A percentile compares a stretch with the other conserved stretches of the same genome.
These are phyloP conservation scores for Ocimum tenuiflorum DNA, from an alignment of 257 asterid genomes.

Conservation along the genomic window DNA sequence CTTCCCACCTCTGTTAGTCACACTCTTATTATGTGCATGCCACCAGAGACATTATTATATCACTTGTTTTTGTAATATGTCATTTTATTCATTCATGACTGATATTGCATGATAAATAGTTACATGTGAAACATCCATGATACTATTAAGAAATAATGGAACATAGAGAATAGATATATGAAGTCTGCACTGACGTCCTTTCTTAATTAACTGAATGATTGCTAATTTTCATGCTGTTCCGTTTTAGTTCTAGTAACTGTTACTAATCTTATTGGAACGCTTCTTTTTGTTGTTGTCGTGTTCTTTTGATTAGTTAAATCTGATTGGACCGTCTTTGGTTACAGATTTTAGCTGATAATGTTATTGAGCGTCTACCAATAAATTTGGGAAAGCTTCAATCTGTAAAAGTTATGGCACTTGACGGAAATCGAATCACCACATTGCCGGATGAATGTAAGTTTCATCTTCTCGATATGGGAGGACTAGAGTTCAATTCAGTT, in stretches of 20 bases:
- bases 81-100: too few species aligned
- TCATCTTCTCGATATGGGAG: conserved; percentile 12
- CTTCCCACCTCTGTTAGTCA: not conserved
- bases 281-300: not conserved
- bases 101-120: too few species aligned
- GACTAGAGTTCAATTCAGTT: conserved; percentile 1
- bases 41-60: not conserved
- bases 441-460: conserved; percentile 90
- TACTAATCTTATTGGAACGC: not conserved
- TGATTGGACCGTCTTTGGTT: conserved; percentile 5
- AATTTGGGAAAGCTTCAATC: conserved; percentile 87
- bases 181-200: too few species aligned
- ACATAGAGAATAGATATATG: not conserved
- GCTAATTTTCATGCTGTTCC: not conserved
- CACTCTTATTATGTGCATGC: not conserved
- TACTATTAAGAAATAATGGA: too few species aligned
- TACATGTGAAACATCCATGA: too few species aligned
- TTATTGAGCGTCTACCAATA: conserved; percentile 71
- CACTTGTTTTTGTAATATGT: too few species aligned
- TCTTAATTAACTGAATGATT: not conserved
- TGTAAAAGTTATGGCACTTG: conserved; percentile 74
- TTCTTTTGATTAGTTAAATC: not conserved
- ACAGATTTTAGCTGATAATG: conserved; percentile 81
- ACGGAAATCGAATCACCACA: conserved; percentile 62
- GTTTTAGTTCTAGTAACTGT: not conserved